These are phyloP conservation scores for Pinus tabuliformis DNA, from an alignment of 75 land plant species.

Conservation along the genomic window DNA sequence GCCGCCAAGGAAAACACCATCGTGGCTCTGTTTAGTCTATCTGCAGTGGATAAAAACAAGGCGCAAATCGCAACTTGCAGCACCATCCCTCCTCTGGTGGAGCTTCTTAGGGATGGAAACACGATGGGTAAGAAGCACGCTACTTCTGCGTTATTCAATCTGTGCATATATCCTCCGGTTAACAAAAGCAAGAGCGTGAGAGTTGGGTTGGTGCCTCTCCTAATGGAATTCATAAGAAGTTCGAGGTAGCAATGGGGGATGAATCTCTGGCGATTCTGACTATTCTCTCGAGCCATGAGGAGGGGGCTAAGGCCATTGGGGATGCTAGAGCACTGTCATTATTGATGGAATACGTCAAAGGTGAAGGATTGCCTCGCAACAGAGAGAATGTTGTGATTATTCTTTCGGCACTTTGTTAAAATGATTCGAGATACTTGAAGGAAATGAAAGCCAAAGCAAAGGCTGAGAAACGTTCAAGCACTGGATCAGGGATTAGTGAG, in stretches of 20 bases:
- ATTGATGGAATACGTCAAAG: constrained; percentile 44
- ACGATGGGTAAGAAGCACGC: constrained; percentile 72
- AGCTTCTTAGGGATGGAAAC: constrained; percentile 48
- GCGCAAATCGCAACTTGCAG: constrained; percentile 54
- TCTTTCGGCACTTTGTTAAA: constrained; percentile 33
- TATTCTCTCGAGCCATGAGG: constrained; percentile 48
- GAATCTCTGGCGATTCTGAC: constrained; percentile 81
- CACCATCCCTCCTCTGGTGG: constrained; percentile 59
- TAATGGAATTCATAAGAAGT: constrained; percentile 29
- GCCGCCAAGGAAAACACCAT: no score
- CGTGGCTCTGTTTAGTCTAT: constrained; percentile 6
- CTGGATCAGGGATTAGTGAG: background rate
- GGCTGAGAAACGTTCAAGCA: no score
- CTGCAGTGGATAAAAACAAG: constrained; percentile 77
- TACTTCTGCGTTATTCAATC: constrained; percentile 73
- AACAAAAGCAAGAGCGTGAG: constrained; percentile 70
- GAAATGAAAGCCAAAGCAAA: constrained; percentile 26
- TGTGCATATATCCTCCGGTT: constrained; percentile 58
- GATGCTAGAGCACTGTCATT: constrained; percentile 44
- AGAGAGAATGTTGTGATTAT: constrained; percentile 66
- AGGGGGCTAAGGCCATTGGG: constrained; percentile 55
- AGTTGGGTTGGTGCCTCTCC: constrained; percentile 58
- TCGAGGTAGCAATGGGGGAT: constrained; percentile 52
- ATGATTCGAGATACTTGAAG: constrained; percentile 26
- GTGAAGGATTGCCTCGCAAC: constrained; percentile 24